Evolutionary conservation across 1,284 basidiomycete genomes (phyloP).

Genomic region (Marasmius sp.): DNA sequence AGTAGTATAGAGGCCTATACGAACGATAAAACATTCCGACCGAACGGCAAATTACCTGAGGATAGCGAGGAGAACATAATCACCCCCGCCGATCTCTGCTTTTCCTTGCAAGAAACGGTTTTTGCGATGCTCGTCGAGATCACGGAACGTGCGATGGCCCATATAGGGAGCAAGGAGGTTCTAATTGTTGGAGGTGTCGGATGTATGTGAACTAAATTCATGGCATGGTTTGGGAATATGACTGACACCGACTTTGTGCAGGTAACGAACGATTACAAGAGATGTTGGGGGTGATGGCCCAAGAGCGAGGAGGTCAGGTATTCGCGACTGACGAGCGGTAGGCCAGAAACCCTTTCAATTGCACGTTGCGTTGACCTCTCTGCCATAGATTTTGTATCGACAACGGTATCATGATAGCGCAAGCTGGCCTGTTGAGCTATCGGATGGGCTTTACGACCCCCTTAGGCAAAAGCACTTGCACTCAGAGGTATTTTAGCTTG

Average conservation of each 20-base stretch:
- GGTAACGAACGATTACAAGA: constrained; percentile 92
- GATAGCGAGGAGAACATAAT: constrained; percentile 69
- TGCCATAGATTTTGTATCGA: constrained; percentile 90
- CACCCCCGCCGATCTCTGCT: constrained; percentile 94
- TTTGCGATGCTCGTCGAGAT: constrained; percentile 99
- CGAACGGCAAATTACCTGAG: constrained; percentile 35
- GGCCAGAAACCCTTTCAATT: constrained; percentile 15
- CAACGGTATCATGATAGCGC: constrained; percentile 99
- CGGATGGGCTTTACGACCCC: constrained; percentile 90
- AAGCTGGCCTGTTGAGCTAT: constrained; percentile 90
- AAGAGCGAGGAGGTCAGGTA: constrained; percentile 85
- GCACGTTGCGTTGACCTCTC: constrained; percentile 7
- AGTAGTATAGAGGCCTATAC: constrained; percentile 90
- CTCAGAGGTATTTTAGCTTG: constrained; percentile 65
- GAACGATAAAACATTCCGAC: constrained; percentile 69
- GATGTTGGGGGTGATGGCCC: constrained; percentile 99
- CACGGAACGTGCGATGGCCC: constrained; percentile 98
- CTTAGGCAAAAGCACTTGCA: constrained; percentile 80
- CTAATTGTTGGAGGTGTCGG: constrained; percentile 98
- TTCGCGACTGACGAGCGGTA: constrained; percentile 97
- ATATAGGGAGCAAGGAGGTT: constrained; percentile 94
- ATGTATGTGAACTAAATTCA: constrained; percentile 64
- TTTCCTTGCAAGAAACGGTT: constrained; percentile 95
- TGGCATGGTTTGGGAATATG: not conserved
- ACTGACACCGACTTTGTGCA: constrained; percentile 28